These are phyloP conservation scores for Miscanthus sacchariflorus DNA, from an alignment of 202 grass and related monocot species.

Conservation along the genomic window DNA sequence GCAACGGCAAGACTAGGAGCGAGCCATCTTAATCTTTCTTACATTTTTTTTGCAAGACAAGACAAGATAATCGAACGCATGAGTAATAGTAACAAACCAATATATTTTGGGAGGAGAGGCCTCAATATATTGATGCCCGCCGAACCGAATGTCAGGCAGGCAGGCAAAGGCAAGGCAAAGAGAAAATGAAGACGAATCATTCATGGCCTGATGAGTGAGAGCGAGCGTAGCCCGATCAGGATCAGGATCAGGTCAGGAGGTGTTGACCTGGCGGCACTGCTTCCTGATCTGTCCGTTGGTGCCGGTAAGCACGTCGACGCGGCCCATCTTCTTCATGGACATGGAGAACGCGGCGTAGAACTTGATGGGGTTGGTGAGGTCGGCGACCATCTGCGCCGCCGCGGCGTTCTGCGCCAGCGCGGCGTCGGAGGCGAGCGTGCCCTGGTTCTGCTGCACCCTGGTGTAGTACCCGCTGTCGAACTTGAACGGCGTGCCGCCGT, in stretches of 20 bases:
- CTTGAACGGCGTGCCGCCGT: slow-evolving; percentile 46
- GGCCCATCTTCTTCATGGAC: slow-evolving; percentile 89
- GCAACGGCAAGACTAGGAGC: slow-evolving; percentile 15
- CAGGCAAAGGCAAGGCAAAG: neutral
- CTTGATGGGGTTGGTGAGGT: slow-evolving; percentile 56
- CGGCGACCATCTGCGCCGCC: slow-evolving; percentile 52
- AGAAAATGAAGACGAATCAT: neutral
- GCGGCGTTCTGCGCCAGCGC: slow-evolving; percentile 64
- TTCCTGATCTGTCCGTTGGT: slow-evolving; percentile 64
- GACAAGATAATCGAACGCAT: slow-evolving; percentile 8
- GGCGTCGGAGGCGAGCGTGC: slow-evolving; percentile 71
- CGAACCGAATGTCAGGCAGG: neutral
- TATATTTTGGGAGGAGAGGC: neutral
- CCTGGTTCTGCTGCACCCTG: slow-evolving; percentile 58
- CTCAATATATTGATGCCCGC: slow-evolving; percentile 45
- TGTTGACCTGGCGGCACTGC: slow-evolving; percentile 64
- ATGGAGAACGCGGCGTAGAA: slow-evolving; percentile 81
- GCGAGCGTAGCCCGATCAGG: too few relatives aligned
- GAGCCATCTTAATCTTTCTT: slow-evolving; percentile 21
- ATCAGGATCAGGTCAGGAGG: slow-evolving; percentile 36
- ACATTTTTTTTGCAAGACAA: slow-evolving; percentile 29
- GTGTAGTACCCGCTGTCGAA: slow-evolving; percentile 66
- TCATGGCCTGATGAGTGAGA: neutral
- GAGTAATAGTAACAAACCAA: neutral
- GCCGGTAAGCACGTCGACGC: slow-evolving; percentile 61